Evolutionary conservation across 1,284 basidiomycete genomes (phyloP).

Genomic region (Cutaneotrichosporon mucoides): DNA sequence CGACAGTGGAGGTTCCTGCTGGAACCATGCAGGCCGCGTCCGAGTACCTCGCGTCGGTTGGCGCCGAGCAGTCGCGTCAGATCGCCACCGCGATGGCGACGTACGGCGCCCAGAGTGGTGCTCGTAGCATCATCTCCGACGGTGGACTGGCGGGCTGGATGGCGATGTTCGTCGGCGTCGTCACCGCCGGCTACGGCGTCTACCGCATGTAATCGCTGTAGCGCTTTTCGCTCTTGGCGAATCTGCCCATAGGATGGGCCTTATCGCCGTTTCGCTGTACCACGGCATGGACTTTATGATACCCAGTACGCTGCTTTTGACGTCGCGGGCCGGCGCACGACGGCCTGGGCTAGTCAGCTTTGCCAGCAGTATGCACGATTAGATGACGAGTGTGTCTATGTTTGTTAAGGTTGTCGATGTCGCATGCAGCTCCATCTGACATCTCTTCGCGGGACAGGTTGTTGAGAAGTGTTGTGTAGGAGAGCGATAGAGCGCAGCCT

Average conservation of each 20-base stretch:
- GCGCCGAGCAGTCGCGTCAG: neutral
- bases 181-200: neutral
- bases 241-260: no score
- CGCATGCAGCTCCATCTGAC: no score
- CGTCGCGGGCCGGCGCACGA: neutral
- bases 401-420: no score
- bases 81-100: neutral
- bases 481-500: no score
- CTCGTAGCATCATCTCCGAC: neutral
- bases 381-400: neutral
- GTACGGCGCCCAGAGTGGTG: neutral
- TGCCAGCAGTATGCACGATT: neutral
- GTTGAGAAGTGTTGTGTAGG: no score
- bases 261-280: no score
- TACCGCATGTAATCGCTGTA: neutral
- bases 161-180: slow-evolving; percentile 1
- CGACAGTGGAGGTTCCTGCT: slow-evolving; percentile 31
- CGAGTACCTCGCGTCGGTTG: slow-evolving; percentile 23
- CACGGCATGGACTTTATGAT: neutral
- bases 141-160: slow-evolving; percentile 1
- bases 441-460: no score
- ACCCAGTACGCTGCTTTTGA: slow-evolving; percentile 1
- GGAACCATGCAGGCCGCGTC: slow-evolving; percentile 33
- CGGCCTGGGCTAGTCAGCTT: slow-evolving; percentile 1
- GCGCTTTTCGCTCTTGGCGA: neutral